Base-by-base conservation (phyloP, 2,329 filamentous ascomycete species). In the Magnaporthales sp. region DNA sequence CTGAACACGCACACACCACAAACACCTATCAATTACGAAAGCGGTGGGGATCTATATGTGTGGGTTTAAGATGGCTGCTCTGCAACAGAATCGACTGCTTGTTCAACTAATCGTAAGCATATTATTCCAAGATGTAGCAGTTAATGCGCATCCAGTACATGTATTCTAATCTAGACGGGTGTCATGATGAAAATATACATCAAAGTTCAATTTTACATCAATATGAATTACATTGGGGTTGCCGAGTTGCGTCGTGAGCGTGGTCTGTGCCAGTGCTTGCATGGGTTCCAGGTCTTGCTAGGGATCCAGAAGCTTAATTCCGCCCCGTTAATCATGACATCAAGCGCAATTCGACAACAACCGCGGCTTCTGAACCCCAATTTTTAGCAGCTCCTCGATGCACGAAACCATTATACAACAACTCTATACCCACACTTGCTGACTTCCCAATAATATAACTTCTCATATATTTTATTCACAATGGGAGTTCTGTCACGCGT, bases 401-500 rank as follows among this genome's bases (percentile, higher is more conserved):
- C 4, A 6, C 24, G 38, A 11, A n/a, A 51, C 10, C 38, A 51
- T 51, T 51, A 15, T 3, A 15, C 38, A 8, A n/a, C 38, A n/a
- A n/a, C n/a, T n/a, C 8, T n/a, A n/a, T 51, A 51, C 38, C 38
- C 38, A 51, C 15, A n/a, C 19, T 51, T 51, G 8, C 19, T 51
- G 38, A 19, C 32, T 19, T 46, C 6, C n/a, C 38, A 51, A n/a
- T 6, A 8, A 51, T 15, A n/a, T 19, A 51, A 4, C 2, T 31
- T 51, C 8, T 51, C 19, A n/a, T 51, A 7, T 51, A 51, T n/a
- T 7, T n/a, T 9, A 9, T 26, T 22, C 54, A 61, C 26, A 15
- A 68, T 68, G 67, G 64, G 66, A 60, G 8, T 70, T 38, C 68
- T 72, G 3, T 64, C 46, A 13, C 67, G 66, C 4, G 66, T 72